Conservation (phyloP, 2,329 filamentous ascomycete species). For the Orbilia blumenaviensis region DNA sequence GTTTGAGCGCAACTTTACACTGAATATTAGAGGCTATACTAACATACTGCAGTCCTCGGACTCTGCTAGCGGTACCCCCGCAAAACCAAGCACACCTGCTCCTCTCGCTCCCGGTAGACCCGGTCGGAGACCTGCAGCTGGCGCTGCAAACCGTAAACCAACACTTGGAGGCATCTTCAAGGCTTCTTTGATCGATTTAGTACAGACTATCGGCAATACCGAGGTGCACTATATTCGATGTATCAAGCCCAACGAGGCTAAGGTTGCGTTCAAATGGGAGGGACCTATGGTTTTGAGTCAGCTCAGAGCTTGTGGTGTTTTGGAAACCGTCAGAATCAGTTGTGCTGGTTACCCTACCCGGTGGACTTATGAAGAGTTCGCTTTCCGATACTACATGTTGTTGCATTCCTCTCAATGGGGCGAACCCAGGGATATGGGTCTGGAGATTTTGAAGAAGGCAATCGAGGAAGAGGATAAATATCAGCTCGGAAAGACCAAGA, state of each 20-base stretch:
- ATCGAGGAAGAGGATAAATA: conserved; percentile 80
- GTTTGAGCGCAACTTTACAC: conserved; percentile 61
- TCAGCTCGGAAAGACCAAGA: conserved; percentile 96
- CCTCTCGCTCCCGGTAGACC: conserved; percentile 79
- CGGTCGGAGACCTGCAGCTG: conserved; percentile 81
- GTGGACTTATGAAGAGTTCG: conserved; percentile 99
- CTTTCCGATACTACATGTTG: conserved; percentile 96
- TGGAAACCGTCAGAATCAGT: conserved; percentile 97
- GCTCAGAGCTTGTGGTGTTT: conserved; percentile 94
- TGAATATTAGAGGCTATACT: neutral
- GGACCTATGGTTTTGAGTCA: conserved; percentile 98
- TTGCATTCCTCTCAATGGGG: conserved; percentile 91
- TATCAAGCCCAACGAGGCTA: conserved; percentile 98
- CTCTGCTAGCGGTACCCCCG: conserved; percentile 15
- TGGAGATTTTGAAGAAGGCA: conserved; percentile 87
- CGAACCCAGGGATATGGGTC: conserved; percentile 85
- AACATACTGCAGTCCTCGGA: conserved; percentile 40
- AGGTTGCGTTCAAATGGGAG: conserved; percentile 97
- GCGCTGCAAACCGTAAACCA: conserved; percentile 93
- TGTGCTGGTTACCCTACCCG: conserved; percentile 95
- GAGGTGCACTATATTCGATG: conserved; percentile 99
- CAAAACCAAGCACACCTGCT: conserved; percentile 62
- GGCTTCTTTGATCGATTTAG: conserved; percentile 95
- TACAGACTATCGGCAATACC: conserved; percentile 96
- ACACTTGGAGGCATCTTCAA: conserved; percentile 99